phyloP scores from a whole-genome alignment of 2,329 filamentous ascomycete genomes.

The Penicillium sp. region DNA sequence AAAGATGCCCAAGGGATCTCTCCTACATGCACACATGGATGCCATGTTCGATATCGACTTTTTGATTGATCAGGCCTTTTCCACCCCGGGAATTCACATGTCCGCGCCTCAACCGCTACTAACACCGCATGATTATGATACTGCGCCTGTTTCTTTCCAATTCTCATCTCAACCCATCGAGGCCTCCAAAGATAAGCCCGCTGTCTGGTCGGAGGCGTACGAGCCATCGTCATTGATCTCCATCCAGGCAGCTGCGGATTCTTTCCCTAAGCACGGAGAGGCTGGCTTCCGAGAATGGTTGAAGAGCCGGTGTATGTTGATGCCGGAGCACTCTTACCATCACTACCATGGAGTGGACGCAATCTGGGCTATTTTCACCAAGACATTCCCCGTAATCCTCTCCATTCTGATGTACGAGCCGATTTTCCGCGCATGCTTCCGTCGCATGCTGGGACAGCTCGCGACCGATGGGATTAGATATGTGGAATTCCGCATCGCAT shows the following conservation, averaged over 20 bases:
- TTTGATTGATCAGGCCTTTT: conserved; percentile 66
- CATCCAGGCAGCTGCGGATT: conserved; percentile 59
- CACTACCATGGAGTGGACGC: conserved; percentile 79
- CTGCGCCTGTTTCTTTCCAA: conserved; percentile 57
- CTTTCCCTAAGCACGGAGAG: conserved; percentile 68
- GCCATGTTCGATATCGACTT: conserved; percentile 87
- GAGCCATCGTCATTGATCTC: conserved; percentile 54
- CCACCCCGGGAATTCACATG: conserved; percentile 68
- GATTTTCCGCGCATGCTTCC: conserved; percentile 72
- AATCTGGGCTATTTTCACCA: conserved; percentile 76
- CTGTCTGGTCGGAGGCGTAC: conserved; percentile 66
- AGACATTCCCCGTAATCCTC: conserved; percentile 67
- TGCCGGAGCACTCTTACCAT: conserved; percentile 64
- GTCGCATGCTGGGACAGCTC: conserved; percentile 63
- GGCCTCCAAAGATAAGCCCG: conserved; percentile 41
- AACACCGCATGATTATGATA: conserved; percentile 50
- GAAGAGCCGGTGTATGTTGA: conserved; percentile 65
- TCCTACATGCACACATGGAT: conserved; percentile 73
- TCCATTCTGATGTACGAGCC: conserved; percentile 84
- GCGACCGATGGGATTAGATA: conserved; percentile 78
- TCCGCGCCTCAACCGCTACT: conserved; percentile 54
- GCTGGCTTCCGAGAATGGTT: conserved; percentile 73
- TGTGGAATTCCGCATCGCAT: conserved; percentile 74
- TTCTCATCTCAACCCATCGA: conserved; percentile 49
- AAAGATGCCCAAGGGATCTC: conserved; percentile 75